Base-by-base conservation (phyloP, 2,329 filamentous ascomycete genomes). In the Aspergillus sergii region DNA sequence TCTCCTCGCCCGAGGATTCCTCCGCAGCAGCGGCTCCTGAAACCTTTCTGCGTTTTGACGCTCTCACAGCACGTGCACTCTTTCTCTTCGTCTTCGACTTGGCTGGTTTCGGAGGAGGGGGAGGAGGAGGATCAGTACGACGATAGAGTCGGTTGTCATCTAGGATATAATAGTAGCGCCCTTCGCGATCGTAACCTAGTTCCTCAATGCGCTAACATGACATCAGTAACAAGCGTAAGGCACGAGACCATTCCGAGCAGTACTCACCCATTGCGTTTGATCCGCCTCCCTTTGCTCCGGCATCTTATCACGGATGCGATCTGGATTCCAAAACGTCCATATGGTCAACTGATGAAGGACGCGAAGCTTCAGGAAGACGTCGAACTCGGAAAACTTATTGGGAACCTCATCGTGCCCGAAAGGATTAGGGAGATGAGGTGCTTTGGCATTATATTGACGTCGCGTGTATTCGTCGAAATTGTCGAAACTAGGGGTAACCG, bases 61-160 rank as follows among this genome's bases (percentile, higher is more conserved):
- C 85, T 69, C 92, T 86, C 67, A 83, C 79, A 66, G 82, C 87
- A 77, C 86, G 89, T 6, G 84, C 84, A 69, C 88, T 90, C 69
- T 89, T 89, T 30, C 85, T 86, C 71, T 88, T 91, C 6, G 82
- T 77, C 84, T 90, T 86, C 2, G 86, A 82, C 73, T 90, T 90
- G 30, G 84, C 77, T 2, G 84, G 76, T n/a, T 83, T 80, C 7
- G 84, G 79, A 16, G 86, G 78, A 8, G 88, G 85, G 2, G 23
- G 23, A 26, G 86, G 83, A 1, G 88, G 87, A 30, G 90, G 85
- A 64, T 96, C 92, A n/a, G 91, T 93, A 65, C 91, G 85, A 61
- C 94, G 91, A 76, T 99, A 99, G 48, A 99, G 83, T 66, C 95
- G 88, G 71, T 97, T 96, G 75, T 99, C 95, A 71, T 98, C 94